A percentile compares a stretch with the other conserved stretches of the same genome.
phyloP scores from a whole-genome alignment of 805 yeast genomes.

The Maudiozyma turicensis region DNA sequence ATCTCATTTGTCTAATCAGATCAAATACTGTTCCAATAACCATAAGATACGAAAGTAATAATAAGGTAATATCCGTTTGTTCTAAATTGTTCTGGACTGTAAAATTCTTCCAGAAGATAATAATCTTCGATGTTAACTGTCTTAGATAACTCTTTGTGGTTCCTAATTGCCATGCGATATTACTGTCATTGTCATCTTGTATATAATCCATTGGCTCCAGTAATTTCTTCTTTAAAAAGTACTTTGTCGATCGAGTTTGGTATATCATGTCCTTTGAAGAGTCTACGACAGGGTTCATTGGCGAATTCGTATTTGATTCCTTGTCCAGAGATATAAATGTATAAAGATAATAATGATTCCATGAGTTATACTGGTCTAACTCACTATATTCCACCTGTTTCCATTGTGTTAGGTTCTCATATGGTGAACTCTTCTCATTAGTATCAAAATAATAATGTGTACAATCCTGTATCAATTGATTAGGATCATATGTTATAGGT shows the following conservation, averaged over 20 bases:
- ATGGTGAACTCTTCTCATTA: slow-evolving; percentile 4
- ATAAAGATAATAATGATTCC: slow-evolving; percentile 24
- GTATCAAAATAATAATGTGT: slow-evolving; percentile 20
- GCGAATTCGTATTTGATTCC: slow-evolving; percentile 7
- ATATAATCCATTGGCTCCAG: slow-evolving; percentile 12
- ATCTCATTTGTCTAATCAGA: slow-evolving; percentile 64
- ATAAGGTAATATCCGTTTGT: slow-evolving; percentile 61
- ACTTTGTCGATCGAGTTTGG: slow-evolving; percentile 15
- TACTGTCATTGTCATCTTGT: slow-evolving; percentile 29
- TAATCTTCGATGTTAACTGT: slow-evolving; percentile 1
- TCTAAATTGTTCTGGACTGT: slow-evolving; percentile 32
- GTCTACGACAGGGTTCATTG: neutral
- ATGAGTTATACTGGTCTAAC: slow-evolving; percentile 3
- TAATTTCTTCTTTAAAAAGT: slow-evolving; percentile 16
- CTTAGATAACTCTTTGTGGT: slow-evolving; percentile 1
- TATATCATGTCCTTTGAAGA: slow-evolving; percentile 20
- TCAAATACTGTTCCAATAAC: slow-evolving; percentile 75
- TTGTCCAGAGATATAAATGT: slow-evolving; percentile 18
- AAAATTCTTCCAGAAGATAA: neutral
- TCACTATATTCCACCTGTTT: too few relatives aligned
- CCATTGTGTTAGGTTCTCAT: too few relatives aligned
- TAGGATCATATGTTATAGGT: slow-evolving; percentile 10
- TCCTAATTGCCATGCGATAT: slow-evolving; percentile 46
- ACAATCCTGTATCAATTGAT: slow-evolving; percentile 20
- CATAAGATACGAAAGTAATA: slow-evolving; percentile 70